Evolutionary conservation across 202 grass and related monocot species (phyloP).

Genomic region (Saccharum hybrid): DNA sequence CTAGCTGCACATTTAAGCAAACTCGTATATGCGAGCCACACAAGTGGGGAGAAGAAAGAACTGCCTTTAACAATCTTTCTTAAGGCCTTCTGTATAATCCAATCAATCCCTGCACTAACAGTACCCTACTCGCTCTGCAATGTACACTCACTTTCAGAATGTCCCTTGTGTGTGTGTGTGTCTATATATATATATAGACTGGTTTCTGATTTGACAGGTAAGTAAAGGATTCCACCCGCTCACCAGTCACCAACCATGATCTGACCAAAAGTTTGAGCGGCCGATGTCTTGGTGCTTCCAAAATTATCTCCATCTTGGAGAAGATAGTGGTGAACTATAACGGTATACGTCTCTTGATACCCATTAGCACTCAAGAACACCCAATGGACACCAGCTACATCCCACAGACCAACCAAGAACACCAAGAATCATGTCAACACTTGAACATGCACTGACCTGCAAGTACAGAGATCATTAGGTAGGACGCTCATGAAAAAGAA

Average conservation of each 20-base stretch:
- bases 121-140: constrained; percentile 55
- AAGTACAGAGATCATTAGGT: constrained; percentile 35
- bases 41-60: neutral
- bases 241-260: constrained; percentile 34
- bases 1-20: constrained; percentile 43
- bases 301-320: constrained; percentile 29
- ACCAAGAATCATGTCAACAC: constrained; percentile 76
- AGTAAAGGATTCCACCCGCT: constrained; percentile 23
- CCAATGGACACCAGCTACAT: constrained; percentile 70
- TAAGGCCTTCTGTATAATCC: constrained; percentile 36
- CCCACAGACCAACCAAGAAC: constrained; percentile 88
- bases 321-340: constrained; percentile 17
- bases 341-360: neutral
- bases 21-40: constrained; percentile 24
- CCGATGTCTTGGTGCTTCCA: constrained; percentile 39
- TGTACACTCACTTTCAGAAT: constrained; percentile 61
- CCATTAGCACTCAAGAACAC: constrained; percentile 65
- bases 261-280: constrained; percentile 28
- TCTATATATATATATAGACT: neutral
- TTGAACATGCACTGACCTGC: constrained; percentile 70
- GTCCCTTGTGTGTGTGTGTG: constrained; percentile 7
- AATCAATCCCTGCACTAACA: constrained; percentile 49
- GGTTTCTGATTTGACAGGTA: constrained; percentile 38
- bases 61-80: constrained; percentile 30
- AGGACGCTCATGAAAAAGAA: constrained; percentile 16